Evolutionary conservation across 2,329 filamentous ascomycete genomes (phyloP).

Genomic region (Fusarium sp.): DNA sequence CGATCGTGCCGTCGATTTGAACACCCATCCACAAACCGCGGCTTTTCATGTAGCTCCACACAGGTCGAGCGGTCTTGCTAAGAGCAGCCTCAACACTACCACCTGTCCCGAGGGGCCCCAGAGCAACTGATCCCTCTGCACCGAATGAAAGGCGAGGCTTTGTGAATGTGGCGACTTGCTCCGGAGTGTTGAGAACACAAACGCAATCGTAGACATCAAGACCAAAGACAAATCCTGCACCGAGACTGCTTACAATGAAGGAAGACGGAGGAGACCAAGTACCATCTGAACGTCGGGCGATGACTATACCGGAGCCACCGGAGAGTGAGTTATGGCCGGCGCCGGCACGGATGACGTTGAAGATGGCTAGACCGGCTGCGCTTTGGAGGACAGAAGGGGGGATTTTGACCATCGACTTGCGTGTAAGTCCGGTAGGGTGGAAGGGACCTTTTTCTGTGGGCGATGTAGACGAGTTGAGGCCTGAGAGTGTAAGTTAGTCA

Average conservation of each 20-base stretch:
- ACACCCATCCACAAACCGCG: conserved; percentile 82
- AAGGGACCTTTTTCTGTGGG: conserved; percentile 39
- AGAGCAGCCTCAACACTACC: conserved; percentile 61
- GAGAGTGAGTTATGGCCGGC: conserved; percentile 65
- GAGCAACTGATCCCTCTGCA: conserved; percentile 74
- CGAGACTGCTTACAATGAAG: conserved; percentile 76
- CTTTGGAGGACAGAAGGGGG: conserved; percentile 60
- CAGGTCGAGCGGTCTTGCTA: conserved; percentile 59
- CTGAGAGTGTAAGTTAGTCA: conserved; percentile 26
- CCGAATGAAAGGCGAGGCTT: conserved; percentile 73
- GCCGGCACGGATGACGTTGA: conserved; percentile 70
- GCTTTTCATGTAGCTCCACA: conserved; percentile 86
- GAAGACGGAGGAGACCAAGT: conserved; percentile 78
- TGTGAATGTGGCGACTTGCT: conserved; percentile 75
- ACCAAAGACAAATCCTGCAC: conserved; percentile 75
- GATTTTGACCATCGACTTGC: conserved; percentile 51
- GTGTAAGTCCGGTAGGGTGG: conserved; percentile 47
- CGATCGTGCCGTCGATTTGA: conserved; percentile 81
- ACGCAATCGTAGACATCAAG: conserved; percentile 83
- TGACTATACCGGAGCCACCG: conserved; percentile 67
- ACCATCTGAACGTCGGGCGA: conserved; percentile 66
- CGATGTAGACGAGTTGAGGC: conserved; percentile 31
- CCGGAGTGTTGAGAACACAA: conserved; percentile 75
- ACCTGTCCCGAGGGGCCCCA: conserved; percentile 68
- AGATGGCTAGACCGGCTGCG: conserved; percentile 69